These are phyloP conservation scores for Calocera viscosa DNA, from an alignment of 768 basidiomycete species.

Conservation along the genomic window DNA sequence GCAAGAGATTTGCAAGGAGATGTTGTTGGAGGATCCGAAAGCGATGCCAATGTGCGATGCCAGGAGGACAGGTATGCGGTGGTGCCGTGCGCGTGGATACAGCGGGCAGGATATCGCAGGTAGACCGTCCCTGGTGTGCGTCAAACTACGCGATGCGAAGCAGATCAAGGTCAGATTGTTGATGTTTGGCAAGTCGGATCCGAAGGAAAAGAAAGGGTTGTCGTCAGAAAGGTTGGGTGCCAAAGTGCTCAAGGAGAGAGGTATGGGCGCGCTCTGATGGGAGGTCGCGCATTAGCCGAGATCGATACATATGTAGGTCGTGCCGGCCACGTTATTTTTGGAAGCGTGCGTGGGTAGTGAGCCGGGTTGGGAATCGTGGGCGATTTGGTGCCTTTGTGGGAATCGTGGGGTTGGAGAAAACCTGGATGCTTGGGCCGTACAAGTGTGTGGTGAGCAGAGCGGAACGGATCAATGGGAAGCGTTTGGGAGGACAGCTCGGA, in stretches of 20 bases:
- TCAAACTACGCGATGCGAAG: not conserved
- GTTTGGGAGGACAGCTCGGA: conserved; percentile 7
- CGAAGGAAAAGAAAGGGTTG: not conserved
- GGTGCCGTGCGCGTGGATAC: not conserved
- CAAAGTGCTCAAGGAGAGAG: not conserved
- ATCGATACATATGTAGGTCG: not conserved
- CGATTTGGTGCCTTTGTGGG: conserved; percentile 8
- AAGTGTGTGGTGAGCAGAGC: not conserved
- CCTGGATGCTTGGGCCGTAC: not conserved
- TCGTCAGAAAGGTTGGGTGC: not conserved
- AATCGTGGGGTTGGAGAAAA: not conserved
- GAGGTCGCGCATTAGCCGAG: not conserved
- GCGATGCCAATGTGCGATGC: not conserved
- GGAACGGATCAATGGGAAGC: not conserved
- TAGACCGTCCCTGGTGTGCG: not conserved
- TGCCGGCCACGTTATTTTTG: conserved; percentile 1
- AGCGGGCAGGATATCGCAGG: not conserved
- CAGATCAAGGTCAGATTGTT: not conserved
- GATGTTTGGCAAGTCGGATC: conserved; percentile 6
- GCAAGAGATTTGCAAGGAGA: not conserved
- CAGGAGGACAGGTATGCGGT: too few relatives aligned
- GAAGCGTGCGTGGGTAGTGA: not conserved
- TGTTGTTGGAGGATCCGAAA: not conserved
- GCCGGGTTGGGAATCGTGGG: conserved; percentile 8
- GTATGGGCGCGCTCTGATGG: conserved; percentile 7